Percentiles rank a stretch among this genome's conserved stretches.
Evolutionary conservation across 352 stramenopile species (phyloP).

Genomic region (Globisporangium uncinulatum): DNA sequence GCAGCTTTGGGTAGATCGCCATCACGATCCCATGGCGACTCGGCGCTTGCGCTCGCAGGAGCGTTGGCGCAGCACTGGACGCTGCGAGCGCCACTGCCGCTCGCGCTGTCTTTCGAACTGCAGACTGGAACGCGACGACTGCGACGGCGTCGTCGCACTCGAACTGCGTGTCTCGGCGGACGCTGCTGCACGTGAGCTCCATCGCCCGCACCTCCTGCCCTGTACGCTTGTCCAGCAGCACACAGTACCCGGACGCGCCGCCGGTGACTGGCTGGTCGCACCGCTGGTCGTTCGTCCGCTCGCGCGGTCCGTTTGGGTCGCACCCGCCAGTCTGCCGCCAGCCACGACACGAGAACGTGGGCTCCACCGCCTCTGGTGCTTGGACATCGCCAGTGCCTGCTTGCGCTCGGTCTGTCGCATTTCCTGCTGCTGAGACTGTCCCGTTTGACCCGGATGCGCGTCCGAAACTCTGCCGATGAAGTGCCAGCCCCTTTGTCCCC

Average conservation of each 20-base stretch:
- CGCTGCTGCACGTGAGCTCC: slow-evolving; percentile 23
- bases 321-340: slow-evolving; percentile 45
- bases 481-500: not conserved
- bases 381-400: not conserved
- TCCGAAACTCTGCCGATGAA: not conserved
- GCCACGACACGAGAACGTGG: slow-evolving; percentile 24
- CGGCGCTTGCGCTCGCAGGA: not conserved
- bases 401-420: not conserved
- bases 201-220: slow-evolving; percentile 24
- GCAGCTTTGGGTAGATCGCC: slow-evolving; percentile 48
- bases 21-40: slow-evolving; percentile 37
- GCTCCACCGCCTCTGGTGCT: not conserved
- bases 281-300: slow-evolving; percentile 18
- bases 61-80: too few relatives aligned
- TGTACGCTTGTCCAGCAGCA: slow-evolving; percentile 24
- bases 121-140: slow-evolving; percentile 21
- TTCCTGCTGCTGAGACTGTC: not conserved
- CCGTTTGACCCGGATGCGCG: not conserved
- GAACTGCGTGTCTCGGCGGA: slow-evolving; percentile 26
- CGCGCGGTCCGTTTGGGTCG: slow-evolving; percentile 26
- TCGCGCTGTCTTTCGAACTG: not conserved
- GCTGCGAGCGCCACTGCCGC: not conserved
- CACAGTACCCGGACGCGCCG: slow-evolving; percentile 37
- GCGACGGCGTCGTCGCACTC: slow-evolving; percentile 32
- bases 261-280: slow-evolving; percentile 22